Evolutionary conservation across 1,139 yeast species (phyloP), one percentile per base, ranked within the genome.

Genomic region (Geotrichum restrictum): DNA sequence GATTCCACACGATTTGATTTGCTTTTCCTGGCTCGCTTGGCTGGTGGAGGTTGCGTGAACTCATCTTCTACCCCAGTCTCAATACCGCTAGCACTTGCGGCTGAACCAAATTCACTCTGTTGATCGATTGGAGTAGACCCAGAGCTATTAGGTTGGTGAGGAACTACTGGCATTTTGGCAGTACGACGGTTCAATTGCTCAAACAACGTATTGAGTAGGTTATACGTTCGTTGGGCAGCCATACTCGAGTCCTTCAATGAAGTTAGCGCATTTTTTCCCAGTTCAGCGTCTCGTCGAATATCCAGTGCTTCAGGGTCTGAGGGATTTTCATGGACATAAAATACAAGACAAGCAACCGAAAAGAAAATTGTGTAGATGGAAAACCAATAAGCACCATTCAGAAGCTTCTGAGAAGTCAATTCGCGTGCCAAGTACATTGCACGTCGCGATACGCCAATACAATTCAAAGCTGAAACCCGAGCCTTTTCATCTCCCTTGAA

Each of bases 341-440:
- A 89, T 8, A 88, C 82, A 62, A 89, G 74, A 61, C 95, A 87
- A 0, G 96, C 95, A 52, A 89, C 89, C 2, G 95, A 83, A 66
- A 88, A 89, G 67, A 89, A 89, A n/a, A 89, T 85, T 0, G 96
- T 88, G 67, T 89, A 89, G 68, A 86, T 85, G 14, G 94, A 84
- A 65, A 88, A 89, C 96, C 96, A 88, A 67, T 89, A 89, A 1
- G 96, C 87, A 1, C 96, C 96, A 57, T 86, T 81, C 53, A 89
- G 73, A 64, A 88, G 76, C 56, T 85, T 78, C 57, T 82, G 82
- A 58, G 81, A 80, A 57, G 86, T 81, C 87, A 89, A 81, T 60
- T 86, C 93, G 64, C 86, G 83, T 0, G 96, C 93, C 56, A 88
- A 69, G 60, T 85, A 84, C 14, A 89, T 91, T 31, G 86, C 95